Evolutionary conservation across 2,329 filamentous ascomycete species (phyloP).

Genomic region (Claviceps sp.): DNA sequence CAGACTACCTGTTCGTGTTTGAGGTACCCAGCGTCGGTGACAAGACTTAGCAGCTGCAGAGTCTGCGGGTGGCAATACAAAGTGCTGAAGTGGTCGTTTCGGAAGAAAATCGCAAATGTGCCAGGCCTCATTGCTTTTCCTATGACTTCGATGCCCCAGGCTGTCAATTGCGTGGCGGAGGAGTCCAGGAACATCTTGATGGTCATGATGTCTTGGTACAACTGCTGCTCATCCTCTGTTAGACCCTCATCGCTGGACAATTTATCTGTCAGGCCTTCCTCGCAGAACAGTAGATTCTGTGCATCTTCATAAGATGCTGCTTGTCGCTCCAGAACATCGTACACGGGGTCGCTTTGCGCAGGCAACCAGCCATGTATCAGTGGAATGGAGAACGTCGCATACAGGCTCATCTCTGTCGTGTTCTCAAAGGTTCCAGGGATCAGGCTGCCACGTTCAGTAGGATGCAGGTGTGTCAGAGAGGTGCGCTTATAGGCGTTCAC

Average conservation of each 20-base stretch:
- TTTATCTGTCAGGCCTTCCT: constrained; percentile 79
- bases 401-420: constrained; percentile 79
- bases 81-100: constrained; percentile 95
- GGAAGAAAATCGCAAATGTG: constrained; percentile 78
- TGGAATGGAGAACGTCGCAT: constrained; percentile 77
- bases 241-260: constrained; percentile 41
- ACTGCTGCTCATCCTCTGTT: constrained; percentile 57
- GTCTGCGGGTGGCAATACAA: constrained; percentile 78
- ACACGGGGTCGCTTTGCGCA: constrained; percentile 48
- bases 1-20: constrained; percentile 85
- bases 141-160: constrained; percentile 65
- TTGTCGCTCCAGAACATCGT: constrained; percentile 56
- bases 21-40: constrained; percentile 86
- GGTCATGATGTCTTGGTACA: constrained; percentile 68
- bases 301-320: constrained; percentile 84
- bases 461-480: constrained; percentile 38
- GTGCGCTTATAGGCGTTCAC: constrained; percentile 34
- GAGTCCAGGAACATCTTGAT: constrained; percentile 72
- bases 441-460: constrained; percentile 31
- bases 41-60: constrained; percentile 62
- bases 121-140: constrained; percentile 58
- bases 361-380: constrained; percentile 91
- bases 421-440: constrained; percentile 69
- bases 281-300: constrained; percentile 75
- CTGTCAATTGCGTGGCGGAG: constrained; percentile 78